Percentiles rank a stretch among this genome's conserved stretches.
Conservation (phyloP, 2,329 filamentous ascomycete genomes). For the Calonectria montana region DNA sequence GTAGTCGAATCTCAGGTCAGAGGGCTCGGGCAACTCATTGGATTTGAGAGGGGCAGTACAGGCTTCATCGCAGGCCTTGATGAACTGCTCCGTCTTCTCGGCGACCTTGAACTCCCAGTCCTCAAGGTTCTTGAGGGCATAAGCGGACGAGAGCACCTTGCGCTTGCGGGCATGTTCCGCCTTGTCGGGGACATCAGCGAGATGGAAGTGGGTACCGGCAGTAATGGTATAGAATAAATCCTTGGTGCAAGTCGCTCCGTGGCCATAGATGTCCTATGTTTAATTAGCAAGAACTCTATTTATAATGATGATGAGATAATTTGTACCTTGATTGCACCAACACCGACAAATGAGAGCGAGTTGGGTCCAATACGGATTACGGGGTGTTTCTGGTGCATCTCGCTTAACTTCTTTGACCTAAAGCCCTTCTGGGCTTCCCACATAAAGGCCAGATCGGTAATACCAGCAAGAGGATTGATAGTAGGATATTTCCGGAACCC, state of each 20-base stretch:
- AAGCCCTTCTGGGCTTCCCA: slow-evolving; percentile 44
- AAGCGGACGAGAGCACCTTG: slow-evolving; percentile 61
- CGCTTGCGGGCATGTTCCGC: slow-evolving; percentile 63
- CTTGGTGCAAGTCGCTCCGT: slow-evolving; percentile 62
- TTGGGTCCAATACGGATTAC: slow-evolving; percentile 44
- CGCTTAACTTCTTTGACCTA: slow-evolving; percentile 60
- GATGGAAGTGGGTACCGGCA: slow-evolving; percentile 61
- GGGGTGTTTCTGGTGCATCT: slow-evolving; percentile 57
- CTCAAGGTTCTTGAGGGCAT: slow-evolving; percentile 65
- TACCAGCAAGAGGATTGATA: slow-evolving; percentile 35
- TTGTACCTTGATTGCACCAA: slow-evolving; percentile 34
- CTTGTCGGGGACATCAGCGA: slow-evolving; percentile 64
- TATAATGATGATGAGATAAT: not conserved
- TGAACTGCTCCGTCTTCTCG: slow-evolving; percentile 59
- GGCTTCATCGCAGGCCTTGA: slow-evolving; percentile 56
- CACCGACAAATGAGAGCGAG: slow-evolving; percentile 37
- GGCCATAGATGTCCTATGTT: slow-evolving; percentile 51
- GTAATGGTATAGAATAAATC: slow-evolving; percentile 57
- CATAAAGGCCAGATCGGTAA: slow-evolving; percentile 35
- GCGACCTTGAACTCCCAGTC: slow-evolving; percentile 66
- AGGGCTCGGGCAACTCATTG: slow-evolving; percentile 37
- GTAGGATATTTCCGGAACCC: slow-evolving; percentile 40
- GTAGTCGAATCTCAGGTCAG: slow-evolving; percentile 63
- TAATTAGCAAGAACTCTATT: not conserved
- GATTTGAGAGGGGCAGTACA: slow-evolving; percentile 52